Evolutionary conservation across 352 stramenopile genomes (phyloP), one percentile per base, ranked within the genome.

Genomic region (Phytophthora litchii): DNA sequence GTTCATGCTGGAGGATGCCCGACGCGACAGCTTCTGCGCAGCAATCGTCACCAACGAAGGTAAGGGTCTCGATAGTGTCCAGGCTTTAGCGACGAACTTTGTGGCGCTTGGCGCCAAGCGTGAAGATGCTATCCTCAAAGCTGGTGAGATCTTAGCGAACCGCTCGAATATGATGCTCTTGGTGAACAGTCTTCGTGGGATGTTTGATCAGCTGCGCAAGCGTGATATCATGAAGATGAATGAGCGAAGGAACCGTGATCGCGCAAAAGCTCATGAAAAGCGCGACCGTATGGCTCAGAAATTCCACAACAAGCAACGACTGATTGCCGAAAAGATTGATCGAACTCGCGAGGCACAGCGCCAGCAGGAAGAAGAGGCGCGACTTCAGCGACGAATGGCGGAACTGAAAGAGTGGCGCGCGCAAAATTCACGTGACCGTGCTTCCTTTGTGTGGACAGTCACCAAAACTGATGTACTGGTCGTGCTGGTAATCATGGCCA

Each of bases 101-200:
- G 81, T 92, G 0, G 73, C 64, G 10, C 70, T 92, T 36, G 83
- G 83, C 0, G 83, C 83, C 0, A 78, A 88, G 19, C 75, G 64
- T 8, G 73, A 88, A 36, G 78, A 82, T 23, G 83, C 83, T 1
- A 82, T 92, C 21, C 52, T 92, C 16, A 92, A 88, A 46, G 83
- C 83, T 31, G 77, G 79, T n/a, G 83, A 91, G 54, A 91, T 92
- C 14, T 65, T 90, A 17, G 80, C 83, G 16, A 88, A 87, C 46
- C 73, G 77, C n/a, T 88, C 80, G n/a, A 92, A 92, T 57, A 92
- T 83, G 71, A 73, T 92, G 66, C 64, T 91, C 21, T 66, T 92
- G 17, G 83, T 86, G 1, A 78, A 68, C 21, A 89, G 70, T 42
- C 65, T 92, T 16, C 68, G 83, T 14, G 68, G 56, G 3, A 85